phyloP scores from a whole-genome alignment of 257 asterid species.

The Verbena officinalis region DNA sequence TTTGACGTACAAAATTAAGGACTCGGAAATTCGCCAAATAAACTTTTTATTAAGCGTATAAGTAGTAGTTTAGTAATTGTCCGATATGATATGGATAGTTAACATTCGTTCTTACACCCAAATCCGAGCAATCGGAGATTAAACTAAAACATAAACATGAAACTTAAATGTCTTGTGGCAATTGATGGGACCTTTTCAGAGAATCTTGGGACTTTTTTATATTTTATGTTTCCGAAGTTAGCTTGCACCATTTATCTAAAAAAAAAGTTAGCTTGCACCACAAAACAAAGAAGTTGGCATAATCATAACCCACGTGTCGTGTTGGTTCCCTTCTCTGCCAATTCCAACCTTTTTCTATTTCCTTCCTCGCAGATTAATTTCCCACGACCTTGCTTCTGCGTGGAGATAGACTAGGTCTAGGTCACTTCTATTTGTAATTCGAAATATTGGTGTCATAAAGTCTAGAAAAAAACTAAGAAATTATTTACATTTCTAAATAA shows the following conservation, averaged over 20 bases:
- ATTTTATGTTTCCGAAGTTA: constrained; percentile 42
- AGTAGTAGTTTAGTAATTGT: too few species aligned
- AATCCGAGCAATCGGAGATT: too few species aligned
- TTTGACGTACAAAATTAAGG: too few species aligned
- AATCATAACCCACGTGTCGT: constrained; percentile 47
- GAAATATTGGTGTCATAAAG: background rate
- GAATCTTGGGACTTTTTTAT: constrained; percentile 23
- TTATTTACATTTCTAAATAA: too few species aligned
- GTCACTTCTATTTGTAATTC: background rate
- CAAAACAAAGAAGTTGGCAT: constrained; percentile 36
- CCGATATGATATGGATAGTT: too few species aligned
- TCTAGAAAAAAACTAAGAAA: background rate
- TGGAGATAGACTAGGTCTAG: background rate
- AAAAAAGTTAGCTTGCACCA: constrained; percentile 34
- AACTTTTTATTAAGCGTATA: too few species aligned
- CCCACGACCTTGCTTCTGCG: constrained; percentile 19
- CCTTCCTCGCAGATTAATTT: constrained; percentile 4
- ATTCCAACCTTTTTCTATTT: constrained; percentile 20
- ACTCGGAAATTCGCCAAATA: too few species aligned
- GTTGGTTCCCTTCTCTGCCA: constrained; percentile 36
- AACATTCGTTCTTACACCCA: too few species aligned
- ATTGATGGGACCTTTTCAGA: constrained; percentile 7
- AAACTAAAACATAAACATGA: too few species aligned
- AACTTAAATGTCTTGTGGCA: too few species aligned
- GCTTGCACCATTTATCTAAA: constrained; percentile 36